Evolutionary conservation across 2,329 filamentous ascomycete genomes (phyloP), one percentile per base, ranked within the genome.

Genomic region (Monilinia fructicola): DNA sequence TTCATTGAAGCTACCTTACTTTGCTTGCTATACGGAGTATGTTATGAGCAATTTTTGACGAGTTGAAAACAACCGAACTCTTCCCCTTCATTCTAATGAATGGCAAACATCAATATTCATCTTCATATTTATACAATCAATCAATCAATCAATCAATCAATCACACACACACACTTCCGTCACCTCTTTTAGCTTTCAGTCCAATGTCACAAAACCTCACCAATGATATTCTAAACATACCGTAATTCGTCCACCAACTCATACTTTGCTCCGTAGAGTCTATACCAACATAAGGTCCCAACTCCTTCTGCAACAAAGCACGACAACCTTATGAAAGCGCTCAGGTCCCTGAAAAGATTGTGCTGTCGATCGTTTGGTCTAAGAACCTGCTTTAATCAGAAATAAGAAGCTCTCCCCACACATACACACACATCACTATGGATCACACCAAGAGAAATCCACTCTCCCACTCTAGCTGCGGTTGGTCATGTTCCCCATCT

Each of bases 401-500:
- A 59, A 59, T 46, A 28, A 59, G 26, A 59, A 59, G 56, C 28
- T 35, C 26, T 59, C 56, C 26, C 56, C 56, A 59, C 56, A 59
- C 42, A 14, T 40, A 58, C 56, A 59, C 56, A 59, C 31, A 35
- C 31, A 35, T 35, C 31, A 35, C 31, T 35, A 35, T 35, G 31
- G 31, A 35, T 58, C 55, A 59, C 55, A 59, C 55, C 31, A 35
- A 35, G 5, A 35, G 31, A 6, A 46, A 59, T 59, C 56, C 56
- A 59, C 56, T 48, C 28, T 35, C 42, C 31, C 31, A n/a, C 31
- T 56, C 38, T 14, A n/a, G 42, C 44, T 46, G 42, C 44, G 35
- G 55, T 59, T 59, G 26, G 56, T 35, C 56, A 59, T 59, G 42
- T 46, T 59, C 56, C 56, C 56, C 56, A 59, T 35, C 31, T 59